These are phyloP conservation scores for Lithohypha guttulata DNA, from an alignment of 2,329 filamentous ascomycete species.

Conservation along the genomic window DNA sequence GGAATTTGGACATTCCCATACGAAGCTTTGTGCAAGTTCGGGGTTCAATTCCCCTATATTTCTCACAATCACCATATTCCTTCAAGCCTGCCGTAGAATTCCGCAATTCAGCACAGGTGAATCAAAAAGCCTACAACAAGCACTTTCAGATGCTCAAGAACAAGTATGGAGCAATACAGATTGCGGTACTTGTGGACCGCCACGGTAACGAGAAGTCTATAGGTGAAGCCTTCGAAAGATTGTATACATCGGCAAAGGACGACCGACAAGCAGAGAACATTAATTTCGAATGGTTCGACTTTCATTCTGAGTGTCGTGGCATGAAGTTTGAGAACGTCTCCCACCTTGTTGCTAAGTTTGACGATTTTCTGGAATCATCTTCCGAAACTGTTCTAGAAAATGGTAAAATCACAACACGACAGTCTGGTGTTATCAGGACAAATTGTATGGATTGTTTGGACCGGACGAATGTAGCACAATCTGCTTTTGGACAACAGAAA, in stretches of 20 bases:
- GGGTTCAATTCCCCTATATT: conserved; percentile 89
- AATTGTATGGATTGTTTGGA: conserved; percentile 99
- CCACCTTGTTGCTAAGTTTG: conserved; percentile 60
- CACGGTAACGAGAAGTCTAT: conserved; percentile 71
- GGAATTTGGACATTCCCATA: conserved; percentile 50
- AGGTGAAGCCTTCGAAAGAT: conserved; percentile 64
- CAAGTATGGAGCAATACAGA: conserved; percentile 66
- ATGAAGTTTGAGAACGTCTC: conserved; percentile 98
- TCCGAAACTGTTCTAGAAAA: conserved; percentile 56
- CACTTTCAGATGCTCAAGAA: conserved; percentile 63
- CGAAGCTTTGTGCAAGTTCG: conserved; percentile 81
- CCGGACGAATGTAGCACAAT: conserved; percentile 90
- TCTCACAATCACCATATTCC: conserved; percentile 87
- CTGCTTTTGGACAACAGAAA: conserved; percentile 73
- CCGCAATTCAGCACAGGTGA: conserved; percentile 69
- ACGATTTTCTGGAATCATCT: conserved; percentile 54
- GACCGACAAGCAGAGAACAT: conserved; percentile 46
- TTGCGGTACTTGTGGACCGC: conserved; percentile 80
- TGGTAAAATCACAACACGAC: conserved; percentile 36
- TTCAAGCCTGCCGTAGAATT: conserved; percentile 77
- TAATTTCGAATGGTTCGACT: conserved; percentile 93
- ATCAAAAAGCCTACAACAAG: conserved; percentile 63
- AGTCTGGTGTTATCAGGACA: conserved; percentile 72
- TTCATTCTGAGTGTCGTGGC: conserved; percentile 80
- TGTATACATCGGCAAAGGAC: conserved; percentile 56